These are phyloP conservation scores for Parachaetomium inaequale DNA, from an alignment of 495 filamentous ascomycete species.

Conservation along the genomic window DNA sequence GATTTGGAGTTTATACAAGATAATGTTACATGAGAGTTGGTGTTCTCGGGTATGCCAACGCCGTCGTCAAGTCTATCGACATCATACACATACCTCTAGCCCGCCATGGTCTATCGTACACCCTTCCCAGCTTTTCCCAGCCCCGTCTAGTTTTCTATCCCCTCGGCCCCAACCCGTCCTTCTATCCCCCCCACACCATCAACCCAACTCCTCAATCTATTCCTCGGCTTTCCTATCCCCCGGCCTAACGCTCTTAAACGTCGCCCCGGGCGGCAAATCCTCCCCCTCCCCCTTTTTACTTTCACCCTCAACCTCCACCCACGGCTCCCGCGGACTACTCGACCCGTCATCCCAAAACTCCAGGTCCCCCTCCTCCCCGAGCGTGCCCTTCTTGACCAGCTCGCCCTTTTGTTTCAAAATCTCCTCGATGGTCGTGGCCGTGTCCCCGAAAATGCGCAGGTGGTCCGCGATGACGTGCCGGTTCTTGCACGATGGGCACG, in stretches of 20 bases:
- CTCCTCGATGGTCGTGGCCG: conserved; percentile 64
- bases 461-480: conserved; percentile 92
- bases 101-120: not conserved
- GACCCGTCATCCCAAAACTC: conserved; percentile 68
- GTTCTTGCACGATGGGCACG: conserved; percentile 77
- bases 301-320: conserved; percentile 10
- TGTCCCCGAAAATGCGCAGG: conserved; percentile 71
- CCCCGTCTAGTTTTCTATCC: too few species aligned
- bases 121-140: too few species aligned
- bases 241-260: conserved; percentile 26
- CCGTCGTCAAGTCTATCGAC: not conserved
- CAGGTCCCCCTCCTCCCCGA: conserved; percentile 52
- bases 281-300: conserved; percentile 14
- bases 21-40: conserved; percentile 12
- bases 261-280: conserved; percentile 25
- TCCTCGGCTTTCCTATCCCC: conserved; percentile 5
- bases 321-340: conserved; percentile 20
- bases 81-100: conserved; percentile 7
- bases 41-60: conserved; percentile 19
- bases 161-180: not conserved
- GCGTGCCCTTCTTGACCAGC: conserved; percentile 58
- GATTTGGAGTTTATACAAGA: conserved; percentile 5
- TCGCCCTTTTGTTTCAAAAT: conserved; percentile 63
- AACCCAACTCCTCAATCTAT: not conserved
- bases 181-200: not conserved